phyloP scores from a whole-genome alignment of 352 stramenopile species.

The Phytophthora pluvialis region DNA sequence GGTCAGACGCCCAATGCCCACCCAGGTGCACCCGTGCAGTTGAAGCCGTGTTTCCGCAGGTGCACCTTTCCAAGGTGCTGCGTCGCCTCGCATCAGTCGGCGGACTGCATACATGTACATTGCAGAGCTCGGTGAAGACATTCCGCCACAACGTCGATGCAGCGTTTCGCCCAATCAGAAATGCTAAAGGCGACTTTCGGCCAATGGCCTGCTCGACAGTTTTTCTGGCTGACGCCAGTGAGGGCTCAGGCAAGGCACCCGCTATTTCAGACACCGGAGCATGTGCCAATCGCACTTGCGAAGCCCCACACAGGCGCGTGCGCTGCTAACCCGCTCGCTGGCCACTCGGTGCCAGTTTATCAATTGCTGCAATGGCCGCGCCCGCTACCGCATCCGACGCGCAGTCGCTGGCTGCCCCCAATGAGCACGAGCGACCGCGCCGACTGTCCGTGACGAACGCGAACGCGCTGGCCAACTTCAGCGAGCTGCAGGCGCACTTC shows the following conservation, averaged over 20 bases:
- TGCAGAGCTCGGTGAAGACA: not conserved
- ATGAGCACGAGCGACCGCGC: slow-evolving; percentile 19
- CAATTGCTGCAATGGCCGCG: slow-evolving; percentile 30
- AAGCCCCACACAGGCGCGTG: slow-evolving; percentile 6
- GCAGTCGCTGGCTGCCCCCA: slow-evolving; percentile 1
- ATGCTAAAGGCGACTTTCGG: slow-evolving; percentile 7
- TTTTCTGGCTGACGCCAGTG: slow-evolving; percentile 36
- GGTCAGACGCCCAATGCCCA: not conserved
- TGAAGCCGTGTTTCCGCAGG: not conserved
- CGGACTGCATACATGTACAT: not conserved
- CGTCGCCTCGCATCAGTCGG: slow-evolving; percentile 1
- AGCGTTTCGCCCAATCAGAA: slow-evolving; percentile 17
- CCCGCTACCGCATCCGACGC: slow-evolving; percentile 9
- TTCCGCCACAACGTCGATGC: not conserved
- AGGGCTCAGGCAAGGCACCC: slow-evolving; percentile 10
- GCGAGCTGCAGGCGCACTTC: slow-evolving; percentile 57
- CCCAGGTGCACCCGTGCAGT: not conserved
- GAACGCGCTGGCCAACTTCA: slow-evolving; percentile 81
- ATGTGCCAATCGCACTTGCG: slow-evolving; percentile 33
- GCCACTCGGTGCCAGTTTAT: not conserved
- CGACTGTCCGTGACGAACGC: slow-evolving; percentile 74
- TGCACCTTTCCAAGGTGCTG: not conserved
- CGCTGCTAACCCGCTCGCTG: slow-evolving; percentile 9
- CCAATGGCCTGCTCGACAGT: slow-evolving; percentile 27
- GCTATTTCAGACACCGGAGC: slow-evolving; percentile 24